These are phyloP conservation scores for Candida maris DNA, from an alignment of 805 yeast species.

Conservation along the genomic window DNA sequence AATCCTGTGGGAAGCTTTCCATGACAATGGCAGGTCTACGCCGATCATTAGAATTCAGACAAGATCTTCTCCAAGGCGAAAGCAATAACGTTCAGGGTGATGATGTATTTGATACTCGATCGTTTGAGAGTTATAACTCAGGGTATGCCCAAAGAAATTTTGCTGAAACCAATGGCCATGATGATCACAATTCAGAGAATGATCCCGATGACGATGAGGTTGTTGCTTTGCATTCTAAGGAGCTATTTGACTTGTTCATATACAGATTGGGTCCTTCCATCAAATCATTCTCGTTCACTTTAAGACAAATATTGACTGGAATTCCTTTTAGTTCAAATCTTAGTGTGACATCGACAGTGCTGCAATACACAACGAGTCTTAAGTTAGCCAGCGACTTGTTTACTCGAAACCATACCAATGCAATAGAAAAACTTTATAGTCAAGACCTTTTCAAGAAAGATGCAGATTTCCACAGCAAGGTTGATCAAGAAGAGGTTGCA, in stretches of 20 bases:
- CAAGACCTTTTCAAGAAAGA: slow-evolving; percentile 47
- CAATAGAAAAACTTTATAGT: slow-evolving; percentile 56
- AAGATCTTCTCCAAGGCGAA: slow-evolving; percentile 43
- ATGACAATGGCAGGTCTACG: slow-evolving; percentile 64
- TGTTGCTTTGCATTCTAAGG: slow-evolving; percentile 31
- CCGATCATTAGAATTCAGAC: slow-evolving; percentile 66
- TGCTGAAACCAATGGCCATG: background rate
- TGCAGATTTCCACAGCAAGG: slow-evolving; percentile 37
- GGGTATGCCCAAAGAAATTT: background rate
- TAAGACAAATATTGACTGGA: slow-evolving; percentile 56
- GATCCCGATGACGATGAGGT: slow-evolving; percentile 26
- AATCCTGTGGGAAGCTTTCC: slow-evolving; percentile 47
- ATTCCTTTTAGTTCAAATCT: slow-evolving; percentile 48
- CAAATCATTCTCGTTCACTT: slow-evolving; percentile 60
- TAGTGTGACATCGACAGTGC: slow-evolving; percentile 36
- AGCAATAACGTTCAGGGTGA: background rate
- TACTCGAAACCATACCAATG: slow-evolving; percentile 50
- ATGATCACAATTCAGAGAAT: slow-evolving; percentile 10
- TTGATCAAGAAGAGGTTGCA: slow-evolving; percentile 75
- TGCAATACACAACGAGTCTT: slow-evolving; percentile 45
- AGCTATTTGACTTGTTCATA: slow-evolving; percentile 64
- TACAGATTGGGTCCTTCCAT: slow-evolving; percentile 70
- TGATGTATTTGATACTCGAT: slow-evolving; percentile 5
- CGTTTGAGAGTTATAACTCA: slow-evolving; percentile 12
- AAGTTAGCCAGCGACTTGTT: slow-evolving; percentile 51